Conservation (phyloP, 176 grass and related monocot species). For the Leersia perrieri region DNA sequence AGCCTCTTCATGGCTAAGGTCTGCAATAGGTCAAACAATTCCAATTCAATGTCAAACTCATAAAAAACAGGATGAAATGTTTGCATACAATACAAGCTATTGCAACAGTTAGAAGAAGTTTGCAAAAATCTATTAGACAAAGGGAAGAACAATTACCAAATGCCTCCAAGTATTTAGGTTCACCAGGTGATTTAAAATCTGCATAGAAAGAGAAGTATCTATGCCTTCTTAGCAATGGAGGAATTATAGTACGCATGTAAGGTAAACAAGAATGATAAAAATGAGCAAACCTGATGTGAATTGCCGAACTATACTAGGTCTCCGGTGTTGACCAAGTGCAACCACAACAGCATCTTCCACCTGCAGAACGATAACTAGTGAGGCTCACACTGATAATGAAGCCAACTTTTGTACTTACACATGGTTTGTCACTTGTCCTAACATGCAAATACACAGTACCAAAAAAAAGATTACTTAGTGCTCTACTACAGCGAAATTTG, state of each 20-base stretch:
- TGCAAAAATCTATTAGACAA: constrained; percentile 1
- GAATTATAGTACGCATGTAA: constrained; percentile 6
- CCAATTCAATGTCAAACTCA: constrained; percentile 12
- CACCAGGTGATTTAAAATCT: constrained; percentile 97
- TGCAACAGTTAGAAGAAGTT: constrained; percentile 9
- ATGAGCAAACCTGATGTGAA: constrained; percentile 79
- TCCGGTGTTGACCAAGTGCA: constrained; percentile 82
- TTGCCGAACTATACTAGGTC: constrained; percentile 88
- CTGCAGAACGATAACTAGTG: constrained; percentile 45
- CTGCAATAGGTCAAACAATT: constrained; percentile 55
- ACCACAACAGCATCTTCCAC: constrained; percentile 96
- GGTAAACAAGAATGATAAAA: constrained; percentile 16
- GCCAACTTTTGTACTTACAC: constrained; percentile 17
- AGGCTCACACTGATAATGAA: constrained; percentile 11
- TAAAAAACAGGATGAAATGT: constrained; percentile 22
- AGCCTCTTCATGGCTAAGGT: constrained; percentile 81
- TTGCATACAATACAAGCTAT: neutral
- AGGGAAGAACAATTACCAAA: constrained; percentile 59
- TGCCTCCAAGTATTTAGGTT: constrained; percentile 93
- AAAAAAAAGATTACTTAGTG: constrained; percentile 6
- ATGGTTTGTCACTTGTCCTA: neutral
- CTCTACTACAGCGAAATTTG: neutral
- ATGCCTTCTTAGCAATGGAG: constrained; percentile 23
- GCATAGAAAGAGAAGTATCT: constrained; percentile 32
- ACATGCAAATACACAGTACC: neutral